A percentile compares a stretch with the other conserved stretches of the same genome.
phyloP scores from a whole-genome alignment of 768 basidiomycete species.

The Nidularia pulvinata region DNA sequence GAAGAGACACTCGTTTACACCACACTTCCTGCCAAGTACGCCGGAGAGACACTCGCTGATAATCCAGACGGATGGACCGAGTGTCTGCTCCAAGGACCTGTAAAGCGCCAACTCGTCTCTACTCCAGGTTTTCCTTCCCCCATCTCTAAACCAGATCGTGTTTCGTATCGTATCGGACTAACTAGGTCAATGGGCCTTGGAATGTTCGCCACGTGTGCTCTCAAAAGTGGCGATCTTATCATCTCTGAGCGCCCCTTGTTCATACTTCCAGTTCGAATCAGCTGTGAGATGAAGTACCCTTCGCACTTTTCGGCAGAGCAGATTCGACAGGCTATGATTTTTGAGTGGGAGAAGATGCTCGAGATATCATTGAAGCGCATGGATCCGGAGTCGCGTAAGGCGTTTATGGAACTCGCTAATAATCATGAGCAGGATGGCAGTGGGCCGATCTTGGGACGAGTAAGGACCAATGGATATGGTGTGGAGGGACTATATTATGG shows the following conservation, averaged over 20 bases:
- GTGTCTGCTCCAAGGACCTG: neutral
- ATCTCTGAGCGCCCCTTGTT: neutral
- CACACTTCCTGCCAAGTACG: neutral
- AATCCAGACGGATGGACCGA: neutral
- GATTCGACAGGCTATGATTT: neutral
- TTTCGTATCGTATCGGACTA: neutral
- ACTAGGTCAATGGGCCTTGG: neutral
- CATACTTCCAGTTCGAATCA: neutral
- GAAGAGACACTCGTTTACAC: neutral
- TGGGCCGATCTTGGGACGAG: neutral
- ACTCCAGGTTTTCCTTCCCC: neutral
- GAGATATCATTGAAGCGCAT: neutral
- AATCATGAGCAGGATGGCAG: neutral
- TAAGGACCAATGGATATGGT: neutral
- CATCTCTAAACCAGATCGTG: neutral
- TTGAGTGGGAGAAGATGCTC: constrained; percentile 2
- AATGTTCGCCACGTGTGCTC: neutral
- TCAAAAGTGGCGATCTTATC: neutral
- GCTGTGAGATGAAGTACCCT: neutral
- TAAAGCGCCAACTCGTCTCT: neutral
- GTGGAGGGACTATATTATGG: neutral
- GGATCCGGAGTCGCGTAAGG: neutral
- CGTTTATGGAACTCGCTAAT: neutral
- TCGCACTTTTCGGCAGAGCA: neutral
- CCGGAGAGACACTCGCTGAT: neutral